Conservation (phyloP, 1,284 basidiomycete species). For the Jaminaea rosea region DNA sequence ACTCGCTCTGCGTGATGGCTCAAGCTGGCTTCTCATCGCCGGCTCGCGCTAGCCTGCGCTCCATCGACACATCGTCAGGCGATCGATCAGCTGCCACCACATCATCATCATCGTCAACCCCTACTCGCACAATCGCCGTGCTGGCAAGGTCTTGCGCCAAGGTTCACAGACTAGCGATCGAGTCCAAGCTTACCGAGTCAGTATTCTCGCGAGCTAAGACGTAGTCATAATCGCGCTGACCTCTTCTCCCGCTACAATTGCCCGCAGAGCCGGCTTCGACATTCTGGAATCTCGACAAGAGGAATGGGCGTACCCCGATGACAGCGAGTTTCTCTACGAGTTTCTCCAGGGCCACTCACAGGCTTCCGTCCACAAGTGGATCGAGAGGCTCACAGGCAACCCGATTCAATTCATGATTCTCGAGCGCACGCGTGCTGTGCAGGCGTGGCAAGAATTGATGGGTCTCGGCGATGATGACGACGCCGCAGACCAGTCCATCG, state of each 20-base stretch:
- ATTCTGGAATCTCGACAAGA: conserved; percentile 17
- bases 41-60: no score
- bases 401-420: conserved; percentile 18
- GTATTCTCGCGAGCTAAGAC: no score
- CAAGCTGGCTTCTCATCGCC: no score
- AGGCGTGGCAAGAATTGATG: conserved; percentile 11
- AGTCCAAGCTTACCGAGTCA: conserved; percentile 2
- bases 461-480: conserved; percentile 1
- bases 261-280: conserved; percentile 16
- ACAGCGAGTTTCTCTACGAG: conserved; percentile 19
- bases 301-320: conserved; percentile 11
- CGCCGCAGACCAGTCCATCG: neutral
- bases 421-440: conserved; percentile 7
- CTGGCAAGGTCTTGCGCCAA: conserved; percentile 11
- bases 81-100: no score
- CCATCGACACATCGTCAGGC: no score
- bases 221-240: no score
- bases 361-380: conserved; percentile 12
- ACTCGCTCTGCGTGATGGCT: no score
- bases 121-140: conserved; percentile 15
- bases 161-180: conserved; percentile 17
- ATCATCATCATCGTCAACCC: neutral
- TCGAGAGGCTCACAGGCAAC: conserved; percentile 14
- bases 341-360: conserved; percentile 20
- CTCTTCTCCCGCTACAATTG: no score